phyloP scores from a whole-genome alignment of 495 filamentous ascomycete genomes.

The Podospora sp. region DNA sequence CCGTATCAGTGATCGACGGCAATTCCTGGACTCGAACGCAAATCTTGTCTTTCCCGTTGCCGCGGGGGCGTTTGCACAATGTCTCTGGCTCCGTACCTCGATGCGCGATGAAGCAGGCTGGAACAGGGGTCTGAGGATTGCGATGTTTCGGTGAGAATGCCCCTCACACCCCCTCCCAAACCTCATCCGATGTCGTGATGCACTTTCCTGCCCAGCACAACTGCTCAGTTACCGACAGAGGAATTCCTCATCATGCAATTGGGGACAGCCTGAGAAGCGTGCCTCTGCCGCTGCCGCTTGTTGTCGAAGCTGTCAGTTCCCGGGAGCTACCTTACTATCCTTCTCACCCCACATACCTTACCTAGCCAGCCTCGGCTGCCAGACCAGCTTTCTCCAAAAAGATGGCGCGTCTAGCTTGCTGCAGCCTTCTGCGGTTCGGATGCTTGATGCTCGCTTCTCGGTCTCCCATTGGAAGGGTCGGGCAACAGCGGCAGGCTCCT shows the following conservation, averaged over 20 bases:
- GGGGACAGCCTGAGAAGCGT: background rate
- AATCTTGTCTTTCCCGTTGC: slow-evolving; percentile 5
- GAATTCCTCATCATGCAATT: background rate
- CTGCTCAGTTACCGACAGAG: background rate
- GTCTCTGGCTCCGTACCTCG: slow-evolving; percentile 6
- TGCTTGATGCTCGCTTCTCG: background rate
- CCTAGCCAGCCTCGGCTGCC: slow-evolving; percentile 1
- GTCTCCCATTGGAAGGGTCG: slow-evolving; percentile 10
- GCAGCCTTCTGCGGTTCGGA: slow-evolving; percentile 13
- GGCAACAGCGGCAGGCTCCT: background rate
- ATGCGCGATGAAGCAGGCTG: slow-evolving; percentile 13
- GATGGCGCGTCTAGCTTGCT: slow-evolving; percentile 4
- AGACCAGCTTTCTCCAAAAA: slow-evolving; percentile 1
- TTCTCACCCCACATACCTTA: background rate
- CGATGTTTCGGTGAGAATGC: slow-evolving; percentile 10
- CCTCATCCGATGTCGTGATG: slow-evolving; percentile 9
- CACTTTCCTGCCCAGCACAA: background rate
- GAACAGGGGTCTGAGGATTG: slow-evolving; percentile 15
- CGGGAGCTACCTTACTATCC: background rate
- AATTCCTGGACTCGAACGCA: background rate
- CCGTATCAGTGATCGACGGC: background rate
- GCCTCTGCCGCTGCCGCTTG: background rate
- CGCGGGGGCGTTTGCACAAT: slow-evolving; percentile 4
- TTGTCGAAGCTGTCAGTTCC: background rate
- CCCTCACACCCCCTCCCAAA: slow-evolving; percentile 5